phyloP scores from a whole-genome alignment of 2,329 filamentous ascomycete species.

The Trichoderma cornu-damae region DNA sequence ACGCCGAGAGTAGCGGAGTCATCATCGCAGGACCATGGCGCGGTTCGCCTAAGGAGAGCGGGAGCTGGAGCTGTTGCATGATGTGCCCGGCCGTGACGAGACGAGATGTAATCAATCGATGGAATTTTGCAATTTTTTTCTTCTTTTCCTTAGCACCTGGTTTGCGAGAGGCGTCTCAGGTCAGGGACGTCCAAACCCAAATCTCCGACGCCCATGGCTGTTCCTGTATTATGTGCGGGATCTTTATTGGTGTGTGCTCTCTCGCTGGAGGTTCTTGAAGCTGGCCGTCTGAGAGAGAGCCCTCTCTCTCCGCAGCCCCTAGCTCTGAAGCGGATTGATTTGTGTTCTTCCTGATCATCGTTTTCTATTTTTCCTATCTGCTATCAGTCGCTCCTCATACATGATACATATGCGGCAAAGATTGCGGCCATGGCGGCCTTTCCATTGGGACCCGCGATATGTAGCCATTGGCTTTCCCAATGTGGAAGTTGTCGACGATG shows the following conservation, averaged over 20 bases:
- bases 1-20: too few species aligned
- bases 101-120: too few species aligned
- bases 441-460: not conserved
- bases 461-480: slow-evolving; percentile 1
- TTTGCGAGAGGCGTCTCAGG: not conserved
- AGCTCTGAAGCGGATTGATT: not conserved
- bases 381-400: not conserved
- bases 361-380: slow-evolving; percentile 3
- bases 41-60: too few species aligned
- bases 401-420: slow-evolving; percentile 1
- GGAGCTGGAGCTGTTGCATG: not conserved
- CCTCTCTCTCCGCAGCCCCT: not conserved
- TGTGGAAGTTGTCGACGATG: not conserved
- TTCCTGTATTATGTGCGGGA: not conserved
- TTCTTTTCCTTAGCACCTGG: not conserved
- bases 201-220: slow-evolving; percentile 11
- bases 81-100: not conserved
- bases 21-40: too few species aligned
- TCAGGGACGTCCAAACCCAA: slow-evolving; percentile 7
- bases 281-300: not conserved
- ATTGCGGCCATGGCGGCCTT: slow-evolving; percentile 11
- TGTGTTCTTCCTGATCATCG: not conserved
- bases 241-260: not conserved
- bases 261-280: not conserved
- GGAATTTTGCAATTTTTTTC: too few species aligned